Conservation (phyloP, 2,329 filamentous ascomycete genomes). For the Parascedosporium putredinis region DNA sequence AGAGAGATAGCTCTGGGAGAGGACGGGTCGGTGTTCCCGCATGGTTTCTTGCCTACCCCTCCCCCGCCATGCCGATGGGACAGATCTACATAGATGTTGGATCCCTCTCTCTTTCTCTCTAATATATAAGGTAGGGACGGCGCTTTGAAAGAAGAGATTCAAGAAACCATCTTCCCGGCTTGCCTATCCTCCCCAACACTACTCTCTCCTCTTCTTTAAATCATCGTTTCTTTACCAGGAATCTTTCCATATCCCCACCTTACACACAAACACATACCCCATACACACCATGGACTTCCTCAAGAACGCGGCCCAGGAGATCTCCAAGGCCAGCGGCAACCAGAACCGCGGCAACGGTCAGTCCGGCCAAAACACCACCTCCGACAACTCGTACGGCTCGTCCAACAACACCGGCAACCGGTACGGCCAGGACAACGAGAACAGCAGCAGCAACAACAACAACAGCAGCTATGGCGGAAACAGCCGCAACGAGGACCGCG, state of each 20-base stretch:
- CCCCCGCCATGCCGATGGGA: no score
- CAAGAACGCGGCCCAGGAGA: constrained; percentile 12
- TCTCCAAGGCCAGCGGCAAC: constrained; percentile 11
- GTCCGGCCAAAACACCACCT: constrained; percentile 2
- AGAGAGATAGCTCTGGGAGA: no score
- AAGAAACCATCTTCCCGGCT: no score
- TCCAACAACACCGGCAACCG: not conserved
- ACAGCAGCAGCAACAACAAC: not conserved
- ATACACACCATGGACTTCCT: constrained; percentile 19
- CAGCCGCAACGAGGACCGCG: not conserved
- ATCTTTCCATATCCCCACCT: not conserved
- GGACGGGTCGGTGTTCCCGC: no score
- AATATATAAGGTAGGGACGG: no score
- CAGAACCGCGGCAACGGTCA: constrained; percentile 13
- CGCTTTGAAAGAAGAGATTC: no score
- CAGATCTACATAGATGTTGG: no score
- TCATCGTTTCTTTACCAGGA: no score
- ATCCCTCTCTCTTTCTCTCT: no score
- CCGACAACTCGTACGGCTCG: constrained; percentile 4
- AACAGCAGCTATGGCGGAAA: not conserved
- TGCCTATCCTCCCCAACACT: no score
- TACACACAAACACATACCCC: not conserved
- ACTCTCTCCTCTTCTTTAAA: no score
- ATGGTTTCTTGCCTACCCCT: no score
- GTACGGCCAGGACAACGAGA: not conserved